Evolutionary conservation across 2,329 filamentous ascomycete species (phyloP), one percentile per base, ranked within the genome.

Genomic region (Coniochaeta prunicola): DNA sequence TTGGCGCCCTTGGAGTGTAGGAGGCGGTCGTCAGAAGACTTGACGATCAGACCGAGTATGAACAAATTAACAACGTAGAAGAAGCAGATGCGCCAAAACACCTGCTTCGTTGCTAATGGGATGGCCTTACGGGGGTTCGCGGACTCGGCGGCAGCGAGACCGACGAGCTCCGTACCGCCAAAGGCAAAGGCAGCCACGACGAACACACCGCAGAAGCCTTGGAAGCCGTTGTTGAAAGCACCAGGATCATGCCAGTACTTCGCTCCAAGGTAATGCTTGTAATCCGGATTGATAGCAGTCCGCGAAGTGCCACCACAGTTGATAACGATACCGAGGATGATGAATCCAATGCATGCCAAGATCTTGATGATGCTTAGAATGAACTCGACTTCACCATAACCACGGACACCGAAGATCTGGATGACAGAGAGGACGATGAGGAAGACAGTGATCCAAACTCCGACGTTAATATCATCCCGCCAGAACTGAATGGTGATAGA

Each of bases 331-430:
- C 81, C 84, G 28, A 87, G 72, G 63, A 89, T 78, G 68, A 88
- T 88, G 69, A 88, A 88, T 5, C 84, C 85, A 10, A 80, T 73
- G 65, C 81, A 80, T 53, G 84, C 82, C 13, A 73, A 65, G 63
- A 87, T 76, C 69, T 87, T 87, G 67, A 86, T 76, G 59, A 80
- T 72, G 62, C 76, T 77, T 21, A 86, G 77, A 26, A 81, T 60
- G 62, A 85, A 86, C 65, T 87, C 84, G 62, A 85, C 80, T 72
- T 80, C 82, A 60, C 75, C 81, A 59, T 82, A 84, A n/a, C 80
- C 79, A n/a, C 76, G 71, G 12, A 85, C 79, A 26, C 82, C 80
- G 60, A 84, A 83, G 58, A 84, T 60, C 66, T 83, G 79, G 64
- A 84, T 82, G 13, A 73, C 34, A n/a, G 71, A 63, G 6, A 86